Base-by-base conservation (phyloP, 2,329 filamentous ascomycete species). In the Pseudomassariella vexata region DNA sequence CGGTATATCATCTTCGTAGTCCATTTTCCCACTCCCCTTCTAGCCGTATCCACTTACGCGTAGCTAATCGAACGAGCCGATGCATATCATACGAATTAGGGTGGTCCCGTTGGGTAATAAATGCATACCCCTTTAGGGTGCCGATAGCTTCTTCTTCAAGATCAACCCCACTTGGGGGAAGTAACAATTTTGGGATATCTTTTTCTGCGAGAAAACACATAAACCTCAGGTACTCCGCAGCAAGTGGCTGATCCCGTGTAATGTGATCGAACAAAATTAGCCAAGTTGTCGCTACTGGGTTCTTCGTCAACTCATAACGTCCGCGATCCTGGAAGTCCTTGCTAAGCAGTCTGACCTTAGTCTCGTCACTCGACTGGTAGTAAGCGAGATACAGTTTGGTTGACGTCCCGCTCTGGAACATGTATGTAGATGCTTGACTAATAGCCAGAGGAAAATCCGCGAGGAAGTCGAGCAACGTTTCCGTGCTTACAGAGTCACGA, bases 241-340 rank as follows among this genome's bases (percentile, higher is more conserved):
- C 25, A 16, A 18, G 25, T 27, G 25, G 25, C 3, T 27, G n/a
- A n/a, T n/a, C n/a, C n/a, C n/a, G n/a, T n/a, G 15, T 9, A 17
- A 29, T 18, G 16, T 20, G 27, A 10, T 20, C 16, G 4, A 29
- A 29, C 3, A 19, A 29, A 8, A 29, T 52, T 2, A 55, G 39
- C 56, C 50, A 60, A 5, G 55, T 60, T 3, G 45, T 50, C 3
- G 47, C 48, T 0, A 60, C 33, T 0, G 53, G 45, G 30, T 59
- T 59, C 9, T 34, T n/a, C 2, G 36, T 42, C 4, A 15, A 32
- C 6, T 36, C 29, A 28, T 59, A 56, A 5, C 52, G 45, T 6
- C 37, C 20, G 2, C 32, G 39, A 14, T 59, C 53, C 8, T 53
- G 37, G 18, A 61, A 61, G 7, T 53, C 37, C 19, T 38, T 34